Conservation (phyloP, 805 yeast species). For the Candida pini region DNA sequence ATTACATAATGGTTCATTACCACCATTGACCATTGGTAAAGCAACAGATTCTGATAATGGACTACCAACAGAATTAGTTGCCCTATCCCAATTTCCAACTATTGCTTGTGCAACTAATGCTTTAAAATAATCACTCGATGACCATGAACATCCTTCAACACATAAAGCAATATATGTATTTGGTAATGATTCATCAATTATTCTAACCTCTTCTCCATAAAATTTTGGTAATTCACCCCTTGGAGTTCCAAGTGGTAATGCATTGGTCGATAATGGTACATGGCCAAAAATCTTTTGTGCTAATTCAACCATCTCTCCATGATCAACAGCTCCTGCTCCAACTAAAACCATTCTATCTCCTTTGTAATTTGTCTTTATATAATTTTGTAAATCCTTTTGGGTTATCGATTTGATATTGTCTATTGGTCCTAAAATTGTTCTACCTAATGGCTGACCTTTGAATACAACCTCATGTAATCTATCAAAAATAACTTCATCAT, state of each 20-base stretch:
- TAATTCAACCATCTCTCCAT: conserved; percentile 68
- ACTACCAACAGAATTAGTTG: conserved; percentile 81
- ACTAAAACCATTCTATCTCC: conserved; percentile 98
- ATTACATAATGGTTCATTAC: conserved; percentile 74
- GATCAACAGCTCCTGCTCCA: conserved; percentile 92
- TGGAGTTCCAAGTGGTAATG: conserved; percentile 67
- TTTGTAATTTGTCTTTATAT: conserved; percentile 80
- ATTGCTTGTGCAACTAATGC: conserved; percentile 96
- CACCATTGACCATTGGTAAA: conserved; percentile 43
- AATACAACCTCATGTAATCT: conserved; percentile 91
- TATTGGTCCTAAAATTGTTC: conserved; percentile 94
- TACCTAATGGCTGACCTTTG: conserved; percentile 87
- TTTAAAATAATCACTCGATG: conserved; percentile 89
- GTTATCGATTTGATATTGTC: conserved; percentile 79
- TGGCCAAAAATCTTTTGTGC: conserved; percentile 78
- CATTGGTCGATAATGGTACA: conserved; percentile 46
- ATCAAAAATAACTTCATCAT: conserved; percentile 96
- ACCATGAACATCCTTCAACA: conserved; percentile 98
- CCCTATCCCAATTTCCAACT: conserved; percentile 96
- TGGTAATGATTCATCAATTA: conserved; percentile 78
- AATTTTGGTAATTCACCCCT: conserved; percentile 75
- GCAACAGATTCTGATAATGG: conserved; percentile 64
- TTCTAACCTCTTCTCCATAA: conserved; percentile 78
- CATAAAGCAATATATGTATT: conserved; percentile 89
- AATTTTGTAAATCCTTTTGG: conserved; percentile 68